Base-by-base conservation (phyloP, 177 flowering plant genomes). In the Vitis hybrid region DNA sequence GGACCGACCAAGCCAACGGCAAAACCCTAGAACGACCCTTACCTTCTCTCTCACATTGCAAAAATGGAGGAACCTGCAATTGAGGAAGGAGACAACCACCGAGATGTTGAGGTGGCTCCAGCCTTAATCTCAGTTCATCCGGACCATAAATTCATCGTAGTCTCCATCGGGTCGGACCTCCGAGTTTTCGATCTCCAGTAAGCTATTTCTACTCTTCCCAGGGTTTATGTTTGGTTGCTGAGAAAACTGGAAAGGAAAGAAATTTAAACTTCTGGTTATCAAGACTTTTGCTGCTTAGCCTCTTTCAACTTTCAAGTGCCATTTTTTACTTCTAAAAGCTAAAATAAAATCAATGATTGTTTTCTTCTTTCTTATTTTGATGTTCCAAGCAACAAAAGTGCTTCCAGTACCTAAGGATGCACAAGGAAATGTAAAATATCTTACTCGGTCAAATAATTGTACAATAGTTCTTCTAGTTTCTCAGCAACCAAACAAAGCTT, bases 111-210 rank as follows among this genome's bases (percentile, higher is more conserved):
- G 75, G 93, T 89, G 1, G 94, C 98, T 66, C 98, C 99, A 2
- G 99, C 99, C 12, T 74, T 90, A 32, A 88, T 93, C 8, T 75
- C 99, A 4, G 84, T 95, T 19, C 98, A 93, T 65, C 98, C 97
- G 9, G 46, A 69, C 61, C 88, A 88, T 73, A 65, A 82, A 15
- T 93, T 83, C 13, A 85, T 93, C 16, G 87, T 84, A 1, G 93
- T 90, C 18, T 86, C 99, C 14, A 83, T 85, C 66, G 98, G 98
- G 21, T 80, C 90, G 63, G 89, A 90, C 62, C 94, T 95, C 56
- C 94, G 98, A 13, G 92, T 90, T 65, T 95, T 88, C 79, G 84
- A 89, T 74, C 83, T 95, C 69, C 65, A 49, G 98, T 91, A 79
- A 76, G 80, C 48, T 11, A 1, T 24, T 51, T 59, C 32, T 24